Base-by-base conservation (phyloP, 2,329 filamentous ascomycete genomes). In the Calonectria pauciramosa region DNA sequence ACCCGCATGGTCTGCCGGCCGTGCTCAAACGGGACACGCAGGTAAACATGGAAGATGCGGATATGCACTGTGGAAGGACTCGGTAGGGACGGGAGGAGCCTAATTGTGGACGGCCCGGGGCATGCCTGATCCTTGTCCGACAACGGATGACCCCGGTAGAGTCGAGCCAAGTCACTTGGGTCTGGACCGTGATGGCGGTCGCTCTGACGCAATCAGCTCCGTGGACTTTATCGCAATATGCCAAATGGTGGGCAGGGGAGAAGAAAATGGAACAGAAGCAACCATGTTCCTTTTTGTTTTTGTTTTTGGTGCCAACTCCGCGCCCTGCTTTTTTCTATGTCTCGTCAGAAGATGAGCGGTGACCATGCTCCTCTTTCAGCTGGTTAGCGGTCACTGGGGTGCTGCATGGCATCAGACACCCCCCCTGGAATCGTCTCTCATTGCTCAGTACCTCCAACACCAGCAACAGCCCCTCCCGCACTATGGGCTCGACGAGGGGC, bases 81-180 rank as follows among this genome's bases (percentile, higher is more conserved):
- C 78, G 80, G 82, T 77, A 80, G 81, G 77, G 80, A 82, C 82
- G 82, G 82, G 82, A 84, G 77, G 82, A 83, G 81, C 82, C 82
- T 84, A 83, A 79, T 81, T 79, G 77, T 77, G 80, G 81, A 73
- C 76, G 76, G 78, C 71, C 74, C 71, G 75, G 56, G 77, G 68
- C 77, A 79, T 78, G 74, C 68, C 75, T 63, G 74, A 72, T 59
- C 74, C 71, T 71, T 74, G 68, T 71, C 65, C 71, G 23, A 69
- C 59, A 64, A 68, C 38, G 32, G 34, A 52, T 66, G 49, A 51
- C 59, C 73, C 70, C 32, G 67, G 67, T n/a, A 67, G 23, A 60
- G 69, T 36, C 64, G 34, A 69, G 36, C 56, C 68, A 68, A 74
- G 64, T 65, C 51, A 54, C 47, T 70, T 47, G 68, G 66, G 63